Percentiles rank a stretch among this genome's conserved stretches.
Conservation (phyloP, 768 basidiomycete genomes). For the Panus rudis region DNA sequence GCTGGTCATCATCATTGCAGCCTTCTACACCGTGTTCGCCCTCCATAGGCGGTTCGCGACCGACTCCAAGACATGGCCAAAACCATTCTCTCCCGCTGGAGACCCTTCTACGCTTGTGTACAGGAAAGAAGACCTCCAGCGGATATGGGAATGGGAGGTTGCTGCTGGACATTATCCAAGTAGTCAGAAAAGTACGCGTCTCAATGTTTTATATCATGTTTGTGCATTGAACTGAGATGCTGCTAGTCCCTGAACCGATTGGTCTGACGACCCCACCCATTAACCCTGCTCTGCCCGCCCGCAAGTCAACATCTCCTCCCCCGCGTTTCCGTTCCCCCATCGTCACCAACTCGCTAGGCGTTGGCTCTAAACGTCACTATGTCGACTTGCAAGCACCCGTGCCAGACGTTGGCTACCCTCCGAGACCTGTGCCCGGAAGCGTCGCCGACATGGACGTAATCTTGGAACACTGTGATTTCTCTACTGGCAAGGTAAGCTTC, state of each 20-base stretch:
- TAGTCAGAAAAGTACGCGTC: conserved; percentile 57
- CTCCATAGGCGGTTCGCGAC: conserved; percentile 55
- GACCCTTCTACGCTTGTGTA: conserved; percentile 71
- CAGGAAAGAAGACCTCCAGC: conserved; percentile 69
- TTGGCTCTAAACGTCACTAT: conserved; percentile 75
- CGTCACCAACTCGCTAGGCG: conserved; percentile 55
- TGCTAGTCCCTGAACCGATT: conserved; percentile 64
- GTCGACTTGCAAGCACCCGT: conserved; percentile 58
- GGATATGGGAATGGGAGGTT: conserved; percentile 96
- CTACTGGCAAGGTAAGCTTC: conserved; percentile 55
- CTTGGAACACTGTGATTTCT: conserved; percentile 92
- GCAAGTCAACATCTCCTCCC: conserved; percentile 38
- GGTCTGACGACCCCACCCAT: conserved; percentile 46
- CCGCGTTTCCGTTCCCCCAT: conserved; percentile 43
- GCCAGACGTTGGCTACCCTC: conserved; percentile 73
- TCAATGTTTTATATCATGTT: conserved; percentile 1
- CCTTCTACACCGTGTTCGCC: conserved; percentile 52
- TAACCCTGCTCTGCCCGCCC: conserved; percentile 72
- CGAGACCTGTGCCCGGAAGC: conserved; percentile 77
- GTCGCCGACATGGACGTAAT: conserved; percentile 86
- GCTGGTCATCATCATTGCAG: conserved; percentile 36
- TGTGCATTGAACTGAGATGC: not conserved
- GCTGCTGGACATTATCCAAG: conserved; percentile 92
- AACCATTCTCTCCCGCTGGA: conserved; percentile 37
- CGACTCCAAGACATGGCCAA: conserved; percentile 56